Conservation (phyloP, 2,329 filamentous ascomycete genomes). For the Samsoniella hepiali region DNA sequence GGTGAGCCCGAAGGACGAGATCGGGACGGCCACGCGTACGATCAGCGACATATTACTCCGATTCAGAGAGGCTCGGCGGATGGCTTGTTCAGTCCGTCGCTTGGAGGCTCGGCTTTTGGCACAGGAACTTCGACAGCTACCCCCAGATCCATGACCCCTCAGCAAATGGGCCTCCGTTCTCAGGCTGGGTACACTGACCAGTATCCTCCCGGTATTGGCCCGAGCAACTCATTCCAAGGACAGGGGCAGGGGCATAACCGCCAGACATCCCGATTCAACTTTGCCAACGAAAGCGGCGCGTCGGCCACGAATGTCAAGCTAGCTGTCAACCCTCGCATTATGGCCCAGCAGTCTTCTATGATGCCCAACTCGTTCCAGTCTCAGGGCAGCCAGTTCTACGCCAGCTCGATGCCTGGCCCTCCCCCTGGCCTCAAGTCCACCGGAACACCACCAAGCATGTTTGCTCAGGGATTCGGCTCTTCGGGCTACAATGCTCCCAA, state of each 20-base stretch:
- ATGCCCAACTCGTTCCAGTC: constrained; percentile 66
- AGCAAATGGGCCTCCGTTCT: constrained; percentile 69
- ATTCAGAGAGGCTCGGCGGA: constrained; percentile 62
- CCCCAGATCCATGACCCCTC: constrained; percentile 73
- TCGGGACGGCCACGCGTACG: constrained; percentile 48
- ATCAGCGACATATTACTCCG: constrained; percentile 66
- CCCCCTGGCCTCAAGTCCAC: constrained; percentile 94
- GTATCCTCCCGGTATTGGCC: constrained; percentile 55
- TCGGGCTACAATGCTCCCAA: constrained; percentile 69
- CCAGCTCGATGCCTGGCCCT: constrained; percentile 82
- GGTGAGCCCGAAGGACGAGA: constrained; percentile 88
- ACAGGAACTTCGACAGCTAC: constrained; percentile 49
- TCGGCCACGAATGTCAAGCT: constrained; percentile 63
- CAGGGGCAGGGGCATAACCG: constrained; percentile 66
- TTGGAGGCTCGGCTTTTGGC: constrained; percentile 46
- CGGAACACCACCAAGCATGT: constrained; percentile 91
- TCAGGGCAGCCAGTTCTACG: constrained; percentile 71
- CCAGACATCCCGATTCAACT: constrained; percentile 84
- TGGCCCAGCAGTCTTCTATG: constrained; percentile 85
- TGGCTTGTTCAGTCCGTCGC: constrained; percentile 52
- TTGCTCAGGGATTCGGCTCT: constrained; percentile 83
- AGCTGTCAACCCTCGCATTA: constrained; percentile 72
- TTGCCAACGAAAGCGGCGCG: constrained; percentile 68
- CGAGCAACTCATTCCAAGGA: constrained; percentile 45
- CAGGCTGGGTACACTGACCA: constrained; percentile 58